Conservation (phyloP, 495 filamentous ascomycete genomes). For the Tuber microsphaerosporum region DNA sequence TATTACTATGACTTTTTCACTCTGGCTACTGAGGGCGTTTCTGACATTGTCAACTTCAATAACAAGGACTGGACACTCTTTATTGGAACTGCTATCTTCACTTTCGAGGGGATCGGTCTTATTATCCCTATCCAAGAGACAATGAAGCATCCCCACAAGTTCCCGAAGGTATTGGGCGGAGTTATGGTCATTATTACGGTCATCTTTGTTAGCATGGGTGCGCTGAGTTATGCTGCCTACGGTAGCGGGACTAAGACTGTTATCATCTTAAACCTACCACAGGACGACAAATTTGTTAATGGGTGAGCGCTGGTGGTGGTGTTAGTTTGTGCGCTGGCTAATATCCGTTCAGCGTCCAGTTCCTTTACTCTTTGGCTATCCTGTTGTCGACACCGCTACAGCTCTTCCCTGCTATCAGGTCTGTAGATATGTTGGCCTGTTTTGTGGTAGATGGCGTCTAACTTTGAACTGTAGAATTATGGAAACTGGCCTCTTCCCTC, state of each 20-base stretch:
- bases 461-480: conserved; percentile 44
- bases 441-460: conserved; percentile 56
- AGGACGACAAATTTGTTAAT: conserved; percentile 94
- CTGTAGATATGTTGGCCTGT: conserved; percentile 31
- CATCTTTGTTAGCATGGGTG: conserved; percentile 84
- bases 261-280: conserved; percentile 88
- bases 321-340: background rate
- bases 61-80: conserved; percentile 84
- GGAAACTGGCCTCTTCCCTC: conserved; percentile 62
- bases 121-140: conserved; percentile 98
- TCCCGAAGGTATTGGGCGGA: conserved; percentile 72
- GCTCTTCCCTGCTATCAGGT: conserved; percentile 84
- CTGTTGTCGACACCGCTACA: conserved; percentile 88
- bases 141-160: conserved; percentile 82
- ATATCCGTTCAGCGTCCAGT: conserved; percentile 55
- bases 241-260: conserved; percentile 92
- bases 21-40: conserved; percentile 61
- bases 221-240: conserved; percentile 90
- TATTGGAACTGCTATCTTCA: conserved; percentile 97
- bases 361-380: conserved; percentile 91
- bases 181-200: conserved; percentile 93
- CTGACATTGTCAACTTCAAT: conserved; percentile 85
- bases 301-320: conserved; percentile 41
- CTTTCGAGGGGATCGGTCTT: conserved; percentile 94
- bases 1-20: conserved; percentile 91